Base-by-base conservation (phyloP, 257 asterid genomes). In the Capsicum rhomboideum region DNA sequence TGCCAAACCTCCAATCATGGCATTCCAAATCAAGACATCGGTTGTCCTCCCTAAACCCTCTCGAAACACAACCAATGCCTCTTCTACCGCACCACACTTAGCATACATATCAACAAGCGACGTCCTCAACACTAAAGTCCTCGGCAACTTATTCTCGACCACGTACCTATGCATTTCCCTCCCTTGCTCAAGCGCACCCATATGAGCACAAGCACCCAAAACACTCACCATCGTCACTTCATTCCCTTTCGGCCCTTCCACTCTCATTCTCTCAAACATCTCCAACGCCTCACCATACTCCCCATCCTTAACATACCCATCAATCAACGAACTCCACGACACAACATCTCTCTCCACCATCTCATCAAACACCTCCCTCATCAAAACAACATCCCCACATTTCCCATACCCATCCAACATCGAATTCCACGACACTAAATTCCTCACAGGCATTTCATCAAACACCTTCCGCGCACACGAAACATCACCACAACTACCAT, bases 241-340 rank as follows among this genome's bases (percentile, higher is more conserved):
- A 82, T 93, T 95, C 0, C 90, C 92, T 82, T 81, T 85, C 0
- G 85, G 87, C 16, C 92, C 94, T 13, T 54, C 84, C 8, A 4
- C 83, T 81, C 29, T 87, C 97, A 93, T 95, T 80, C 50, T 80
- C 56, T 74, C 83, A 37, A 92, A 94, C 67, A 92, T 84, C 3
- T 58, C 85, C 87, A 92, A 78, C 8, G 94, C 97, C 80, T 91
- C 92, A 1, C 10, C 13, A 78, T 88, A 84, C 46, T 88, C 68
- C 9, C 93, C 94, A 21, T 64, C 88, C 90, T 94, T 94, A 78
- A 93, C 97, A 67, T 92, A 92, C 58, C 97, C 98, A 85, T 92
- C 98, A 46, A 93, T 84, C 86, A 93, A 84, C 8, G 97, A 92
- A 66, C 97, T 94, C 98, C 98, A 94, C n/a, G 98, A 93, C 56